Evolutionary conservation across 1,139 yeast genomes (phyloP), one percentile per base, ranked within the genome.

Genomic region (Wickerhamomyces sp.): DNA sequence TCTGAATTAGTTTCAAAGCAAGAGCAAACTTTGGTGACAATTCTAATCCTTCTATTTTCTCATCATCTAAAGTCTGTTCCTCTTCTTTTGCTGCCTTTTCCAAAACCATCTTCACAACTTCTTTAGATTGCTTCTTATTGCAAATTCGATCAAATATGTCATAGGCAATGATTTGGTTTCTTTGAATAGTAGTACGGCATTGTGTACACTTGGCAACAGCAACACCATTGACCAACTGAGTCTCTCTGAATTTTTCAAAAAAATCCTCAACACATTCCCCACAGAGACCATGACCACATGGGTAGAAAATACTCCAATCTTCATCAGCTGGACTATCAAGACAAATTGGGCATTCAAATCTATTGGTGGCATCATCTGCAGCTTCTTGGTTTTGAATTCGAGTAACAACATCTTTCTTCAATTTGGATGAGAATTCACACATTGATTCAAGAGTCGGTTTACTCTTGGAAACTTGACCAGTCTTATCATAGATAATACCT

Each of bases 251-350:
- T 50, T 62, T 61, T 53, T 80, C 75, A 61, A 78, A 75, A 54
- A 75, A 80, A 2, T 69, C 67, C 14, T 68, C 78, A 40, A 78
- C 64, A 60, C 95, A 87, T 37, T 78, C 78, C 34, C 69, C 71
- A 60, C 95, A 85, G 1, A 84, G 62, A 56, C 77, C 68, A 62
- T 84, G 94, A 0, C 91, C 93, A 71, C 95, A 87, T 5, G 44
- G 79, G 67, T 36, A 80, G 66, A 15, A 84, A 60, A 27, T 71
- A 68, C 69, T 36, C 72, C 73, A 29, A 67, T 69, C 42, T 23
- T 56, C 57, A 36, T 55, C 56, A 13, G 54, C 45, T 31, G 53
- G 50, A 4, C 46, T 39, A 29, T 57, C 91, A 53, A 71, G 68
- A 61, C 96, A 89, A 41, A 79, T 64, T 2, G 90, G 84, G 63